Base-by-base conservation (phyloP, 192 early-diverging fungal genomes). In the Lobosporangium transversale region DNA sequence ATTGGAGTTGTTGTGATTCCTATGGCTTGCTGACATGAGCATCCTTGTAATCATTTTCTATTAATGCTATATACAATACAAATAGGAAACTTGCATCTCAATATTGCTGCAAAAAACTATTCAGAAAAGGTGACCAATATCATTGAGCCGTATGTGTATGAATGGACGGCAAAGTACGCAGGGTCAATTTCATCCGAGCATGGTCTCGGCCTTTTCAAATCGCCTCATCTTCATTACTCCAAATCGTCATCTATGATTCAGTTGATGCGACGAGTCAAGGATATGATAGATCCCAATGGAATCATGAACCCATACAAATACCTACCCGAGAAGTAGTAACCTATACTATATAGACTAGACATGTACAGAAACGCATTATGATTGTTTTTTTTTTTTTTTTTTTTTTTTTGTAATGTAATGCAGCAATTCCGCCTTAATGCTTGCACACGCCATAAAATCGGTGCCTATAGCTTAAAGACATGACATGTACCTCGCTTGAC, bases 301-400 rank as follows among this genome's bases (percentile, higher is more conserved):
- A 98, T 99, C 45, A 85, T 99, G 86, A 98, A 97, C 68, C 92
- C 92, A 2, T 92, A 92, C 87, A 94, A 94, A 68, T 86, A 89
- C 21, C 61, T 93, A 24, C 89, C 86, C 8, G 70, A 78, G 33
- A 47, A 68, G 33, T 52, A 66, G 44, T 12, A 17, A 24, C 8
- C 11, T 53, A 21, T 8, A 49, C 21, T 23, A 17, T 17, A 17
- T 12, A 12, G 40, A 12, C 17, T 42, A 42, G 40, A 7, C 23
- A 9, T 50, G 27, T 26, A 27, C 3, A 27, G 12, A 3, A n/a
- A n/a, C n/a, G n/a, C n/a, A n/a, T n/a, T n/a, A n/a, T n/a, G n/a
- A n/a, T n/a, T n/a, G n/a, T n/a, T n/a, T n/a, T n/a, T n/a, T n/a
- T n/a, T n/a, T n/a, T n/a, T n/a, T n/a, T n/a, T n/a, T n/a, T n/a